phyloP scores from a whole-genome alignment of 495 filamentous ascomycete species.

The Lepidopterella palustris region DNA sequence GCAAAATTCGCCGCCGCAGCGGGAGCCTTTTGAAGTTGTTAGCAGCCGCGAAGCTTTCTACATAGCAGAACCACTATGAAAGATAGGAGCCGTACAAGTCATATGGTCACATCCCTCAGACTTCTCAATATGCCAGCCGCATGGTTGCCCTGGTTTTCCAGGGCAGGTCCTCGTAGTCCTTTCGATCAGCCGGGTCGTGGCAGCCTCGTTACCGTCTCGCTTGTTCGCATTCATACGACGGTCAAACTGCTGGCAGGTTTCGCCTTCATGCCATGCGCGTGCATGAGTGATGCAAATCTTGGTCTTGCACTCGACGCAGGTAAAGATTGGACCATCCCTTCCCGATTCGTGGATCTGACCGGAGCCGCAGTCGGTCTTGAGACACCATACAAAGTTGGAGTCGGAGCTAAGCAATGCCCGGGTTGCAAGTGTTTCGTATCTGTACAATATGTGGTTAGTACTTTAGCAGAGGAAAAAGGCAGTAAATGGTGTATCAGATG shows the following conservation, averaged over 20 bases:
- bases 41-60: neutral
- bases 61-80: neutral
- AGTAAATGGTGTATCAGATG: neutral
- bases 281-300: constrained; percentile 35
- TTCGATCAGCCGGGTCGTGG: constrained; percentile 14
- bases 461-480: neutral
- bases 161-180: constrained; percentile 23
- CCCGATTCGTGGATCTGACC: constrained; percentile 1
- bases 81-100: constrained; percentile 14
- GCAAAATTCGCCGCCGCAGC: constrained; percentile 22
- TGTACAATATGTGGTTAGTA: neutral
- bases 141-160: constrained; percentile 3
- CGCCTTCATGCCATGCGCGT: constrained; percentile 34
- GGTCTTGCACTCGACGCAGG: constrained; percentile 32
- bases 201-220: constrained; percentile 9
- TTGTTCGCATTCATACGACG: constrained; percentile 9
- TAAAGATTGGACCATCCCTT: constrained; percentile 14
- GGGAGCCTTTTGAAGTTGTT: neutral
- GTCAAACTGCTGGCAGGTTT: constrained; percentile 34
- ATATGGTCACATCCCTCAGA: constrained; percentile 30
- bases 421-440: constrained; percentile 4
- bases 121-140: constrained; percentile 32
- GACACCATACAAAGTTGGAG: constrained; percentile 8
- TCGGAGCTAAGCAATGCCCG: neutral
- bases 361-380: constrained; percentile 1